phyloP scores from a whole-genome alignment of 2,329 filamentous ascomycete species.

The Volutella citrinella region DNA sequence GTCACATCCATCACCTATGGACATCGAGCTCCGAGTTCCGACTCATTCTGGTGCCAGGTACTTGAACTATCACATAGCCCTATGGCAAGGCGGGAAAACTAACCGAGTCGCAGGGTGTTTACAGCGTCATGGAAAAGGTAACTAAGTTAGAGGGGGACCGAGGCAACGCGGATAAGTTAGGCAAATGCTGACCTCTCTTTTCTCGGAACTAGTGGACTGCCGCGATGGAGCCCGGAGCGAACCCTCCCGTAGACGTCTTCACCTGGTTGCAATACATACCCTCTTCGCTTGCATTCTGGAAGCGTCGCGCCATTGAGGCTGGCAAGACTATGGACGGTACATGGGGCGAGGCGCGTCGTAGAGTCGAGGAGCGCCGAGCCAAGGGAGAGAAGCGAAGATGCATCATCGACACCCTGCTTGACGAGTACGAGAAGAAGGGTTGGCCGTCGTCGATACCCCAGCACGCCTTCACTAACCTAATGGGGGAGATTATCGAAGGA shows the following conservation, averaged over 20 bases:
- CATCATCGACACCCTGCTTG: neutral
- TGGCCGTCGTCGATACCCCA: neutral
- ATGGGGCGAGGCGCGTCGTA: neutral
- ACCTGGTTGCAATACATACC: neutral
- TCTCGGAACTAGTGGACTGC: neutral
- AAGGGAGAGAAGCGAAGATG: neutral
- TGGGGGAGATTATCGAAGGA: neutral
- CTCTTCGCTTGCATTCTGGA: neutral
- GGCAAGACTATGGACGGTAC: neutral
- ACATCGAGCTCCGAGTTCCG: neutral
- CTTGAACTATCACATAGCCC: neutral
- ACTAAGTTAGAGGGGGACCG: too few relatives aligned
- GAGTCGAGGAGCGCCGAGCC: neutral
- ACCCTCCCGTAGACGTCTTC: neutral
- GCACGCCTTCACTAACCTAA: neutral
- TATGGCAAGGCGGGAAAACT: neutral
- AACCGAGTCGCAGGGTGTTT: neutral
- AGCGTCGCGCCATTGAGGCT: neutral
- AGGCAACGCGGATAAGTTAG: too few relatives aligned
- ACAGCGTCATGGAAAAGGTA: neutral
- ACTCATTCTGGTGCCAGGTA: neutral
- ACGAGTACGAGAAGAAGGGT: slow-evolving; percentile 1
- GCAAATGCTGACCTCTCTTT: too few relatives aligned
- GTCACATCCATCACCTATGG: neutral
- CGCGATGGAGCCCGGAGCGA: neutral